These are phyloP conservation scores for Veloporphyrellus conicus DNA, from an alignment of 1,284 basidiomycete genomes.

Conservation along the genomic window DNA sequence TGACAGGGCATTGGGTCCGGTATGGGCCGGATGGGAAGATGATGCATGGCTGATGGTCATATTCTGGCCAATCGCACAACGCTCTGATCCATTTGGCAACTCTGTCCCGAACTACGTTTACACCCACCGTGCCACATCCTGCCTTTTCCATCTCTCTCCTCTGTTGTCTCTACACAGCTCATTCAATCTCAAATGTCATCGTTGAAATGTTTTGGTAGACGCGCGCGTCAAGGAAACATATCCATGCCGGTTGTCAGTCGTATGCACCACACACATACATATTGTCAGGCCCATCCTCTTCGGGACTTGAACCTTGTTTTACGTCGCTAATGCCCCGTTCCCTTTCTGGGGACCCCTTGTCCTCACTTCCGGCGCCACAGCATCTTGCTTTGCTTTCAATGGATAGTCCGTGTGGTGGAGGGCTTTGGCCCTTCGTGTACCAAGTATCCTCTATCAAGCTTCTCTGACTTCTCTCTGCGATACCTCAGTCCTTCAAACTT, in stretches of 20 bases:
- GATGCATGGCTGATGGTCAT: neutral
- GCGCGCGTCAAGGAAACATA: neutral
- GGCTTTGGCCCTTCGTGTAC: neutral
- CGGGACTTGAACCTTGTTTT: constrained; percentile 26
- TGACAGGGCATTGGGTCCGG: constrained; percentile 19
- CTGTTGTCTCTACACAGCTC: constrained; percentile 23
- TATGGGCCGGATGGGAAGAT: constrained; percentile 17
- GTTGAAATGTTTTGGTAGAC: neutral
- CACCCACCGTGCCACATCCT: constrained; percentile 4
- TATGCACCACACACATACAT: too few relatives aligned
- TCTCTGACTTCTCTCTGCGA: neutral
- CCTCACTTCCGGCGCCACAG: constrained; percentile 9
- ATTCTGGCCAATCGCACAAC: neutral
- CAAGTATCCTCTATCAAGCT: constrained; percentile 12
- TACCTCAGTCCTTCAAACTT: neutral
- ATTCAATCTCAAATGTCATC: neutral
- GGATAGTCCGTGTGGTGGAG: neutral
- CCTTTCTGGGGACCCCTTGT: constrained; percentile 18
- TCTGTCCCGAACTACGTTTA: constrained; percentile 9
- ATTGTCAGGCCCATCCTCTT: neutral
- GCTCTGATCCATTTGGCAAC: constrained; percentile 15
- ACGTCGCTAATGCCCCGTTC: constrained; percentile 11
- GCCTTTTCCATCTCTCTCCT: constrained; percentile 6
- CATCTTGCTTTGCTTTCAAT: neutral
- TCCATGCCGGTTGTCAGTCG: neutral